Conservation (phyloP, 1,139 yeast genomes). For the Candida labiduridarum region DNA sequence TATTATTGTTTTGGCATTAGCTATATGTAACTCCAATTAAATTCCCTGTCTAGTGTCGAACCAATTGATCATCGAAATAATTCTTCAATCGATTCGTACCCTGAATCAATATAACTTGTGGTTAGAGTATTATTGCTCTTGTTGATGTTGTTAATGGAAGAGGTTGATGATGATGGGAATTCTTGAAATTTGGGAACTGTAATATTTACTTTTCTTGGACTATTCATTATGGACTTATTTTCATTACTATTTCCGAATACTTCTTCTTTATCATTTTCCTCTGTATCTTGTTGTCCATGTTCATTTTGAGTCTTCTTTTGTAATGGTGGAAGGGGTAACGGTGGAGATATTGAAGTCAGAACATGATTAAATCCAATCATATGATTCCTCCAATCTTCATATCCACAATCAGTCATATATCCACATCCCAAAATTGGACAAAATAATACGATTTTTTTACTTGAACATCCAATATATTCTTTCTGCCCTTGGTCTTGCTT, state of each 20-base stretch:
- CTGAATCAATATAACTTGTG: conserved; percentile 10
- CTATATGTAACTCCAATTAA: no score
- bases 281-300: neutral
- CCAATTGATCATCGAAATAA: no score
- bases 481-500: neutral
- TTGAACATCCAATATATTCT: conserved; percentile 27
- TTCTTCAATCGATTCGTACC: conserved; percentile 19
- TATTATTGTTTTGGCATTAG: no score
- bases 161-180: no score
- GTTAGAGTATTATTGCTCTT: no score
- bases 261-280: neutral
- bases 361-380: conserved; percentile 15
- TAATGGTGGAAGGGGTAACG: neutral
- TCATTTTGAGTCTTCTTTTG: neutral
- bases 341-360: neutral
- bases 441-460: conserved; percentile 32
- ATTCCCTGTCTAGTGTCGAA: no score
- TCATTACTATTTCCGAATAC: no score
- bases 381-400: conserved; percentile 36
- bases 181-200: no score
- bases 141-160: no score
- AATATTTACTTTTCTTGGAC: no score
- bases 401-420: conserved; percentile 41
- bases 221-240: no score
- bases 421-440: conserved; percentile 49